Conservation (phyloP, 306 rosid species). For the Lablab purpureus region DNA sequence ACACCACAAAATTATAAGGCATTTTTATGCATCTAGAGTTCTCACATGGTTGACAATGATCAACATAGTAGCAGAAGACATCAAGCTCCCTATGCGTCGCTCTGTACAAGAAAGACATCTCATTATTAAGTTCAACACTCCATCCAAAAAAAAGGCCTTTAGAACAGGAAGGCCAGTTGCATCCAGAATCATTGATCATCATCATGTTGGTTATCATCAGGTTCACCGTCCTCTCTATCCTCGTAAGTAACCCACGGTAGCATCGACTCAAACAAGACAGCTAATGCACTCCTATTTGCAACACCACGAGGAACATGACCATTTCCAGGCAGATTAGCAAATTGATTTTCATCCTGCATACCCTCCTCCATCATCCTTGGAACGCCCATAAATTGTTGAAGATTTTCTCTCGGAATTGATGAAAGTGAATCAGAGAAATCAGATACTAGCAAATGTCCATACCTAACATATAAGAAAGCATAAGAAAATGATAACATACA, state of each 20-base stretch:
- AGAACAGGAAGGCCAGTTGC: constrained; percentile 28
- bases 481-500: constrained; percentile 26
- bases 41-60: constrained; percentile 28
- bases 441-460: constrained; percentile 84
- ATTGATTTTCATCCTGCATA: constrained; percentile 57
- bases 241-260: constrained; percentile 93
- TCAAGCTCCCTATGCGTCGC: constrained; percentile 40
- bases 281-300: constrained; percentile 73
- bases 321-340: constrained; percentile 62
- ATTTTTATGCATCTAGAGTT: constrained; percentile 27
- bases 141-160: constrained; percentile 5
- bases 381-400: constrained; percentile 77
- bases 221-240: constrained; percentile 54
- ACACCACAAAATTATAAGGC: constrained; percentile 44
- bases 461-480: constrained; percentile 61
- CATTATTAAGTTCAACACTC: constrained; percentile 34
- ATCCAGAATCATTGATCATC: constrained; percentile 52
- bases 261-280: constrained; percentile 89
- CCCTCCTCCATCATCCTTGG: constrained; percentile 72
- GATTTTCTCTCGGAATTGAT: constrained; percentile 81
- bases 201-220: constrained; percentile 54
- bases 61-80: constrained; percentile 42
- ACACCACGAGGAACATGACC: constrained; percentile 68
- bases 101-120: constrained; percentile 52
- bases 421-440: constrained; percentile 87